Evolutionary conservation across 495 filamentous ascomycete species (phyloP), one percentile per base, ranked within the genome.

Genomic region (Annulohypoxylon moriforme): DNA sequence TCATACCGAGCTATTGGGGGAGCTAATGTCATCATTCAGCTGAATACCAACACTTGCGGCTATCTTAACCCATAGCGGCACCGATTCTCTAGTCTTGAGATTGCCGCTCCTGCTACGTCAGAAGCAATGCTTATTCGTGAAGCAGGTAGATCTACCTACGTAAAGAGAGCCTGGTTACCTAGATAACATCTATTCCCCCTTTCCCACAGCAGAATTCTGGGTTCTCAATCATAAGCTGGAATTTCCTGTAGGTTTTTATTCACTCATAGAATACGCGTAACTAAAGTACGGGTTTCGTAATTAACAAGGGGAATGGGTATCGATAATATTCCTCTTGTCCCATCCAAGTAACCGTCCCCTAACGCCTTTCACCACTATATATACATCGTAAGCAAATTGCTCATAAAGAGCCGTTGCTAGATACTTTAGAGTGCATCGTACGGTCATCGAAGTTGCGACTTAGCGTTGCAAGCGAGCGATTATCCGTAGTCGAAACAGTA

Each of bases 381-480:
- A 68, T 46, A 20, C 46, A 46, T 25, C 13, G 33, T 44, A 56
- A 42, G 6, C 7, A 52, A 20, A 34, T n/a, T n/a, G n/a, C 40
- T 72, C 44, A 72, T 11, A 72, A 31, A 0, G 69, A 72, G 22
- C 44, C 59, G 25, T 60, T 72, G 42, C 69, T 72, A 6, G 69
- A 72, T 27, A 56, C 6, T 60, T 72, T 72, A 0, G 69, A 72
- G 47, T 27, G 59, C n/a, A 34, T 68, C 3, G 59, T 56, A 11
- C 29, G 44, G 6, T 64, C 64, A 6, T 62, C 68, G 40, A 53
- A 33, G 4, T 59, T 47, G 14, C 46, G 20, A 22, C 11, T 40
- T n/a, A 18, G 9, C 24, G 22, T 44, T 22, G 25, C 29, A 1
- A 29, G 50, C 1, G 62, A 16, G 46, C 64, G 60, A 13, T 55